phyloP scores from a whole-genome alignment of 2,329 filamentous ascomycete genomes.

The Aureobasidium lini region DNA sequence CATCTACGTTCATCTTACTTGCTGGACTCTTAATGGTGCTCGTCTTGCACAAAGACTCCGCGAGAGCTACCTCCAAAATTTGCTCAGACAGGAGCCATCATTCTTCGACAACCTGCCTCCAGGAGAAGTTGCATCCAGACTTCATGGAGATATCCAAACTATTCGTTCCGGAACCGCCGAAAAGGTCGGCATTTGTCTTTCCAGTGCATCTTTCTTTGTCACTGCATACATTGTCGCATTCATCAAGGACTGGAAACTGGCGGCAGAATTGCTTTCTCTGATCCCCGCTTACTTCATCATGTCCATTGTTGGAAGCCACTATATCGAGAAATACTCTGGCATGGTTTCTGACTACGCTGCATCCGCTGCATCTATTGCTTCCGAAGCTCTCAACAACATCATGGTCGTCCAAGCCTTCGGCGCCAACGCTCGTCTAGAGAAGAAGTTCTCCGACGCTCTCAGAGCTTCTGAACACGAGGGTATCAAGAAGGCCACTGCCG shows the following conservation, averaged over 20 bases:
- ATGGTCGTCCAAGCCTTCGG: slow-evolving; percentile 57
- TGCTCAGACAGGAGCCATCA: slow-evolving; percentile 54
- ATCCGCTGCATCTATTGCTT: slow-evolving; percentile 55
- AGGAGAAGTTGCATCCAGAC: slow-evolving; percentile 55
- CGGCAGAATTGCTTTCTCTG: slow-evolving; percentile 56
- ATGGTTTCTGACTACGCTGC: slow-evolving; percentile 47
- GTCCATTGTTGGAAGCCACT: slow-evolving; percentile 48
- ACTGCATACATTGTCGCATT: slow-evolving; percentile 62
- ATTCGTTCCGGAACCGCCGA: slow-evolving; percentile 63
- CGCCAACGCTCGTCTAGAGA: slow-evolving; percentile 51
- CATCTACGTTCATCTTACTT: slow-evolving; percentile 58
- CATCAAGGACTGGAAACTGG: slow-evolving; percentile 54
- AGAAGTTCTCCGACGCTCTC: slow-evolving; percentile 50
- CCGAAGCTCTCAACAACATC: slow-evolving; percentile 54
- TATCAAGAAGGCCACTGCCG: slow-evolving; percentile 50
- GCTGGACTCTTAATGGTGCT: slow-evolving; percentile 58
- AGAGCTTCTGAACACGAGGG: slow-evolving; percentile 44
- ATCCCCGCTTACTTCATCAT: slow-evolving; percentile 57
- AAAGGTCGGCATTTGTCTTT: slow-evolving; percentile 60
- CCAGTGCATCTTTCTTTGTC: slow-evolving; percentile 57
- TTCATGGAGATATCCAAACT: slow-evolving; percentile 58
- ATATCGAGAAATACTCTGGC: slow-evolving; percentile 45
- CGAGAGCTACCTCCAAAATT: slow-evolving; percentile 50
- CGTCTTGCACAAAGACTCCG: slow-evolving; percentile 57
- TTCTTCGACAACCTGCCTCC: slow-evolving; percentile 58